phyloP scores from a whole-genome alignment of 2,329 filamentous ascomycete genomes.

The Neonectria neomacrospora region DNA sequence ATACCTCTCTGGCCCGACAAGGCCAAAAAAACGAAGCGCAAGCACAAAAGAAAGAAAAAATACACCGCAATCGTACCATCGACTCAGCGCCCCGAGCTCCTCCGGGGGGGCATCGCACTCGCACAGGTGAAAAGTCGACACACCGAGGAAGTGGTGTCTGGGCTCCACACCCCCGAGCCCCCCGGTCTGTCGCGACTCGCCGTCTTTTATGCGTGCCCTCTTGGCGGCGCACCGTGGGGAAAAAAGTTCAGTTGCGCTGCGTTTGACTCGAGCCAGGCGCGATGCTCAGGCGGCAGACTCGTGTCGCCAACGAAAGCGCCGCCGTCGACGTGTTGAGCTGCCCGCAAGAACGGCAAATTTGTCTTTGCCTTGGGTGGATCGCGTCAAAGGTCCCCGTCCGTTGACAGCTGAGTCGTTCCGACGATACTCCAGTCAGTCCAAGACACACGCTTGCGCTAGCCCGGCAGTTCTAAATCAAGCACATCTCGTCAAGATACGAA shows the following conservation, averaged over 20 bases:
- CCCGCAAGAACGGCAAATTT: not conserved
- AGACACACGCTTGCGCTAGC: not conserved
- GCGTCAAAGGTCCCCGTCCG: not conserved
- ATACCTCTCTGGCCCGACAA: too few relatives aligned
- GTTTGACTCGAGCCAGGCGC: not conserved
- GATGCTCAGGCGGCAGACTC: not conserved
- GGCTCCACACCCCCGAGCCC: not conserved
- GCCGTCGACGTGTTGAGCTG: not conserved
- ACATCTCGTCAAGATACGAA: constrained; percentile 10
- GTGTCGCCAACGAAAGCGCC: not conserved
- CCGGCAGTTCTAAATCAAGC: constrained; percentile 6
- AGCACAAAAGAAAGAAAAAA: not conserved
- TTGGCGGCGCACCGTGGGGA: not conserved
- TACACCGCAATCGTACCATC: constrained; percentile 21
- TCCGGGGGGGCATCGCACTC: constrained; percentile 5
- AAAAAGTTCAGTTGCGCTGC: not conserved
- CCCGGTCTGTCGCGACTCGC: not conserved
- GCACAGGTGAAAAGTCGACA: not conserved
- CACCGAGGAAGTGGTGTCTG: constrained; percentile 14
- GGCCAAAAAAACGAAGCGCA: not conserved
- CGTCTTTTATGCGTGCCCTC: not conserved
- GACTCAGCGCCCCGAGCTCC: constrained; percentile 20
- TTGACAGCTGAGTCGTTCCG: constrained; percentile 17
- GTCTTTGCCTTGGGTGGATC: not conserved
- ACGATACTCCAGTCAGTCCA: not conserved